phyloP scores from a whole-genome alignment of 768 basidiomycete species.

The Filobasidium wieringae region DNA sequence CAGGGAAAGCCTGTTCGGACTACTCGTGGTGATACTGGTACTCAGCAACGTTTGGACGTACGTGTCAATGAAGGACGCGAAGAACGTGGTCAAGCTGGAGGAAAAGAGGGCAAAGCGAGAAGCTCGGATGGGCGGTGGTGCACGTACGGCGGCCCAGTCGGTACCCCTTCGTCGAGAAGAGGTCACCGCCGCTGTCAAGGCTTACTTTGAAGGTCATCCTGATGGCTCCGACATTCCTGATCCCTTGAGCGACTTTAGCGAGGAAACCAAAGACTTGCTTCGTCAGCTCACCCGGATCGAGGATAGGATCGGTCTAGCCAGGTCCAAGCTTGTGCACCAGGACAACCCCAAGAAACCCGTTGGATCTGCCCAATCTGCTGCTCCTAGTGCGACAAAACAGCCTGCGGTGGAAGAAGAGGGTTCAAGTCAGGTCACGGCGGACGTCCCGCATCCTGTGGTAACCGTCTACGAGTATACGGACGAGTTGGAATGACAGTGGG shows the following conservation, averaged over 20 bases:
- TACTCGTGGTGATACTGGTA: slow-evolving; percentile 23
- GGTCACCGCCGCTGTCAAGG: background rate
- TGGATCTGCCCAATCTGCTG: no score
- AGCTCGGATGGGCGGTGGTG: background rate
- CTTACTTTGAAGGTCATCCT: background rate
- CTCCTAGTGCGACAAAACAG: no score
- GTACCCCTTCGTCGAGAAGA: background rate
- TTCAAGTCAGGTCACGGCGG: no score
- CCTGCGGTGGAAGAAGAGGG: no score
- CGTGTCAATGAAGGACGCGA: slow-evolving; percentile 13
- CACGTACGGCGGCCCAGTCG: background rate
- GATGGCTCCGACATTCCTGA: background rate
- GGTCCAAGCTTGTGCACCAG: background rate
- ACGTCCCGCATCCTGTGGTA: no score
- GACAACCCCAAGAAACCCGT: background rate
- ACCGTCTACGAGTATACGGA: no score
- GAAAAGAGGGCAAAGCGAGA: background rate
- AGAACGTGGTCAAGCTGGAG: background rate
- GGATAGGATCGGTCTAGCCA: background rate
- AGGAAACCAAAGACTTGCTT: background rate
- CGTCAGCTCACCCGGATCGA: background rate
- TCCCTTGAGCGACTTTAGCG: background rate
- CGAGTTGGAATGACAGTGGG: no score
- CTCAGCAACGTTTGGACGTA: slow-evolving; percentile 34
- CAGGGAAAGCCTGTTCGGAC: slow-evolving; percentile 15